Percentiles rank a stretch among this genome's conserved stretches.
Evolutionary conservation across 2,329 filamentous ascomycete genomes (phyloP).

Genomic region (Colletotrichum sp.): DNA sequence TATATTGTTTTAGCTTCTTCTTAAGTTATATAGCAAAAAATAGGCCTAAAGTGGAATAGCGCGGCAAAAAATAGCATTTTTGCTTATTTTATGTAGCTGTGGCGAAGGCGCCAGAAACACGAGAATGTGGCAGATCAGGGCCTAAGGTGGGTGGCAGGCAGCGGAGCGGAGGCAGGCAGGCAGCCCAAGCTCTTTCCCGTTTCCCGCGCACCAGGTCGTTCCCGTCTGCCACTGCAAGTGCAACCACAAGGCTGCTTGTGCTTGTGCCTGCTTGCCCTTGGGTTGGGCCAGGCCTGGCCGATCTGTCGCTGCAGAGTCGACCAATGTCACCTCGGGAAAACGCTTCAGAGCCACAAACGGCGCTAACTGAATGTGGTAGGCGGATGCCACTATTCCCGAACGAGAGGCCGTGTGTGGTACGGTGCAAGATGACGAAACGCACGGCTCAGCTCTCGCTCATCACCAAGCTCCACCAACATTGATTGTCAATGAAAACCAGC

Average conservation of each 20-base stretch:
- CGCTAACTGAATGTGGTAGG: neutral
- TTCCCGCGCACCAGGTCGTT: neutral
- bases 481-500: neutral
- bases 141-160: neutral
- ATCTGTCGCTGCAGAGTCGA: neutral
- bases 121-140: no score
- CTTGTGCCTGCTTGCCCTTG: neutral
- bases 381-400: neutral
- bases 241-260: neutral
- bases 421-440: neutral
- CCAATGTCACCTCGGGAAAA: constrained; percentile 5
- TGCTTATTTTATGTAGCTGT: no score
- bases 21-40: no score
- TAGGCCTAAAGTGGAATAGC: no score
- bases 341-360: neutral
- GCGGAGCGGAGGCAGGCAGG: neutral
- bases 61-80: no score
- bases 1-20: no score
- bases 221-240: neutral
- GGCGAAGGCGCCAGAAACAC: no score
- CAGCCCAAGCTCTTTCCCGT: neutral
- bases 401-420: neutral
- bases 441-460: neutral
- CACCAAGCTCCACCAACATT: neutral
- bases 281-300: neutral